phyloP scores from a whole-genome alignment of 805 yeast species.

The Candida silvatica region DNA sequence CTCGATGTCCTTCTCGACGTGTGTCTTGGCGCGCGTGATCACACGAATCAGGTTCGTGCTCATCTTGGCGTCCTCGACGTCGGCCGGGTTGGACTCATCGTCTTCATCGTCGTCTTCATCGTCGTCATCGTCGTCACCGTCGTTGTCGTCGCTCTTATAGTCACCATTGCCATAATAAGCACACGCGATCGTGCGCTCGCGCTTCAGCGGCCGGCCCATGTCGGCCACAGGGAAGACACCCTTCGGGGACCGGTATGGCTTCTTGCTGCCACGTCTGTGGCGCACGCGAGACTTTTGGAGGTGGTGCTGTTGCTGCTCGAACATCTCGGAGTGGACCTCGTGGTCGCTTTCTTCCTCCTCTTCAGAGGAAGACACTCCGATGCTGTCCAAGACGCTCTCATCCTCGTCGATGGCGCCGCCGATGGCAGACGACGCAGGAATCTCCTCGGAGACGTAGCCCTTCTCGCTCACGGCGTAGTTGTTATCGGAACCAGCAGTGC shows the following conservation, averaged over 20 bases:
- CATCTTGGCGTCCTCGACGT: slow-evolving; percentile 13
- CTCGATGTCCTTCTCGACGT: slow-evolving; percentile 16
- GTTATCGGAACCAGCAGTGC: background rate
- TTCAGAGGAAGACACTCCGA: too few relatives aligned
- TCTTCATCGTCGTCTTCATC: slow-evolving; percentile 3
- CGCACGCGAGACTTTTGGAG: too few relatives aligned
- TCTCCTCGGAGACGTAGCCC: background rate
- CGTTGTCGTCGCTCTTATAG: slow-evolving; percentile 4
- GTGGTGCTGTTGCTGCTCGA: too few relatives aligned
- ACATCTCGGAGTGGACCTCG: too few relatives aligned
- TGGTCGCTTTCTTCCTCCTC: too few relatives aligned
- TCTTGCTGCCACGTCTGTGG: background rate
- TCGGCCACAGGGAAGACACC: slow-evolving; percentile 78
- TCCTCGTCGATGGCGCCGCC: too few relatives aligned
- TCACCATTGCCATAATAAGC: slow-evolving; percentile 16
- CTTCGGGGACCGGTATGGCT: slow-evolving; percentile 44
- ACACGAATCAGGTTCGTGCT: slow-evolving; percentile 15
- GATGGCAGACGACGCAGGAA: background rate
- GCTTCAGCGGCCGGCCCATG: slow-evolving; percentile 56
- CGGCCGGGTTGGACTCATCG: slow-evolving; percentile 11
- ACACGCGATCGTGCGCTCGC: slow-evolving; percentile 52
- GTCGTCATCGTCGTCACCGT: background rate
- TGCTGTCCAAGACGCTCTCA: background rate
- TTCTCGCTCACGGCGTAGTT: background rate
- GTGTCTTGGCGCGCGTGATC: slow-evolving; percentile 13